phyloP scores from a whole-genome alignment of 2,329 filamentous ascomycete genomes.

The Cladophialophora immunda region DNA sequence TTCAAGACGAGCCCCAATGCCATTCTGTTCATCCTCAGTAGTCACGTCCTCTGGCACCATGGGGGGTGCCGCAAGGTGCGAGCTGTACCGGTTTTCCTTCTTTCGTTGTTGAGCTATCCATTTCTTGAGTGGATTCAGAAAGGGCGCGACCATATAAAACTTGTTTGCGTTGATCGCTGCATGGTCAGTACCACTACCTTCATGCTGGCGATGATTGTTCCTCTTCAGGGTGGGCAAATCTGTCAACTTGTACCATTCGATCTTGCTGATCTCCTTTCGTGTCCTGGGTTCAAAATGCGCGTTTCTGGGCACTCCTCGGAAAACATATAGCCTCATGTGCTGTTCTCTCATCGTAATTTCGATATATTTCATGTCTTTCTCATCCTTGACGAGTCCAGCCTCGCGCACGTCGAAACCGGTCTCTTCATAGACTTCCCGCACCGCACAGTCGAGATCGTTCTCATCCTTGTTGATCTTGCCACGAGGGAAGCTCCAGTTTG shows the following conservation, averaged over 20 bases:
- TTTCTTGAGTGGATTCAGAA: constrained; percentile 82
- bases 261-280: constrained; percentile 96
- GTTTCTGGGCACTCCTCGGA: constrained; percentile 85
- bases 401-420: constrained; percentile 84
- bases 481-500: constrained; percentile 94
- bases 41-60: constrained; percentile 37
- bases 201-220: constrained; percentile 66
- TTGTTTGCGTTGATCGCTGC: constrained; percentile 75
- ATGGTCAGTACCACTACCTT: constrained; percentile 59
- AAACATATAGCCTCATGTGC: constrained; percentile 90
- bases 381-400: constrained; percentile 77
- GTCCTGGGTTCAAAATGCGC: constrained; percentile 89
- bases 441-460: constrained; percentile 88
- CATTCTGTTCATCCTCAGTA: constrained; percentile 39
- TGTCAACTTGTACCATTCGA: constrained; percentile 90
- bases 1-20: constrained; percentile 35
- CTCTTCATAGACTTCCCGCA: constrained; percentile 95
- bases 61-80: constrained; percentile 51
- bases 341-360: constrained; percentile 91
- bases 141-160: constrained; percentile 98
- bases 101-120: constrained; percentile 90
- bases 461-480: constrained; percentile 99
- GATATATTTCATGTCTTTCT: constrained; percentile 80
- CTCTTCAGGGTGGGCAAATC: constrained; percentile 85
- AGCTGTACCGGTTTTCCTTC: constrained; percentile 66